Percentiles rank a stretch among this genome's conserved stretches.
Conservation (phyloP, 2,329 filamentous ascomycete species). For the Cercospora beticola region DNA sequence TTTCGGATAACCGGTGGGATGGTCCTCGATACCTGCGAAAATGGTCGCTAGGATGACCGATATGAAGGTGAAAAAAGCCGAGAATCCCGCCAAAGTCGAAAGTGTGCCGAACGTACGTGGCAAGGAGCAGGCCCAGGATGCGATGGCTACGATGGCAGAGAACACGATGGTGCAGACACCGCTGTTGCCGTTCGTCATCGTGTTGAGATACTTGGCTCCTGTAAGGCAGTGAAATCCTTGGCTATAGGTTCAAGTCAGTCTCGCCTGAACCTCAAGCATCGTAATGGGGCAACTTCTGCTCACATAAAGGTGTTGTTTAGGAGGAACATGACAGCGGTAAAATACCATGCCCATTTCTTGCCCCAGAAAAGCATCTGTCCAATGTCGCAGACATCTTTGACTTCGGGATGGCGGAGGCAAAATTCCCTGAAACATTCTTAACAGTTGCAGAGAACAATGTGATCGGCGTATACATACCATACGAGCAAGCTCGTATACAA, state of each 20-base stretch:
- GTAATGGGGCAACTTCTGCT: neutral
- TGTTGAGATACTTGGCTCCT: constrained; percentile 85
- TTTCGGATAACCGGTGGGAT: constrained; percentile 55
- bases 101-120: constrained; percentile 82
- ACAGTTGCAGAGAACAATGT: neutral
- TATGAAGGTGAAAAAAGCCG: constrained; percentile 85
- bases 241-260: constrained; percentile 58
- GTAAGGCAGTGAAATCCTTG: constrained; percentile 78
- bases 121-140: constrained; percentile 77
- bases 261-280: neutral
- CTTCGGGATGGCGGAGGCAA: constrained; percentile 84
- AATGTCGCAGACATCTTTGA: constrained; percentile 90
- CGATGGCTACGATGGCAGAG: constrained; percentile 68
- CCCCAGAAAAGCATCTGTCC: constrained; percentile 94
- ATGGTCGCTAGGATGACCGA: constrained; percentile 81
- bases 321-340: constrained; percentile 81
- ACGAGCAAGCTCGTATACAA: constrained; percentile 75
- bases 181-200: constrained; percentile 70
- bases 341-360: constrained; percentile 65
- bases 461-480: constrained; percentile 48
- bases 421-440: constrained; percentile 64
- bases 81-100: constrained; percentile 73
- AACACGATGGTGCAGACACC: constrained; percentile 78
- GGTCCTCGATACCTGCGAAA: constrained; percentile 73
- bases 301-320: constrained; percentile 71